phyloP scores from a whole-genome alignment of 805 yeast genomes.

The Brettanomyces nanus region DNA sequence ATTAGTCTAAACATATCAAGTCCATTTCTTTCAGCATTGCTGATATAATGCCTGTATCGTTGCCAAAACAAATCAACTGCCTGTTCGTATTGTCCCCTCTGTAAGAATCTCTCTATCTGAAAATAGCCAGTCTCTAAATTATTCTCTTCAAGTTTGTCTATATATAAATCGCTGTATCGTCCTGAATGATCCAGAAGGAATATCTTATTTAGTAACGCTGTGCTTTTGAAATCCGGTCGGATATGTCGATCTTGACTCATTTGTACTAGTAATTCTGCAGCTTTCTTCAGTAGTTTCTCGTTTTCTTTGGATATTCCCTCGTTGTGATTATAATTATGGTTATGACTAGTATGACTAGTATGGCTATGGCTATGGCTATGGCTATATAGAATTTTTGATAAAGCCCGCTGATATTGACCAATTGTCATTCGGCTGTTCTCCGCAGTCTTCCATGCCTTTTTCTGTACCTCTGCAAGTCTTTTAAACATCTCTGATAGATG shows the following conservation, averaged over 20 bases:
- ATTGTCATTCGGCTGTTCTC: neutral
- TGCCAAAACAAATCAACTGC: slow-evolving; percentile 16
- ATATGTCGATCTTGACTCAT: neutral
- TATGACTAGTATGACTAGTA: neutral
- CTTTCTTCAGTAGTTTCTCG: neutral
- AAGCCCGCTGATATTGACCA: neutral
- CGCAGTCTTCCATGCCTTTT: neutral
- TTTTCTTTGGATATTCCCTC: neutral
- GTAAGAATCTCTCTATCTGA: slow-evolving; percentile 13
- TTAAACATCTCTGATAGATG: neutral
- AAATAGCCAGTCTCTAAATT: slow-evolving; percentile 8
- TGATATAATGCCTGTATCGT: slow-evolving; percentile 2
- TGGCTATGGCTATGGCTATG: too few species aligned
- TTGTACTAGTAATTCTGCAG: neutral
- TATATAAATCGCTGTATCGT: slow-evolving; percentile 8
- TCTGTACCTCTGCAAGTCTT: neutral
- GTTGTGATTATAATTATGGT: neutral
- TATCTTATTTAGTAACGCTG: slow-evolving; percentile 10
- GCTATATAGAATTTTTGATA: neutral
- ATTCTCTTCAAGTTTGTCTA: slow-evolving; percentile 4
- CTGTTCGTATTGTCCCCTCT: slow-evolving; percentile 15
- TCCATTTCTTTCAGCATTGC: neutral
- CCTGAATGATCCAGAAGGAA: slow-evolving; percentile 8
- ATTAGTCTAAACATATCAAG: slow-evolving; percentile 1
- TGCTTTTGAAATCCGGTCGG: slow-evolving; percentile 3